Evolutionary conservation across 306 rosid species (phyloP), one percentile per base, ranked within the genome.

Genomic region (Castanea crenata): DNA sequence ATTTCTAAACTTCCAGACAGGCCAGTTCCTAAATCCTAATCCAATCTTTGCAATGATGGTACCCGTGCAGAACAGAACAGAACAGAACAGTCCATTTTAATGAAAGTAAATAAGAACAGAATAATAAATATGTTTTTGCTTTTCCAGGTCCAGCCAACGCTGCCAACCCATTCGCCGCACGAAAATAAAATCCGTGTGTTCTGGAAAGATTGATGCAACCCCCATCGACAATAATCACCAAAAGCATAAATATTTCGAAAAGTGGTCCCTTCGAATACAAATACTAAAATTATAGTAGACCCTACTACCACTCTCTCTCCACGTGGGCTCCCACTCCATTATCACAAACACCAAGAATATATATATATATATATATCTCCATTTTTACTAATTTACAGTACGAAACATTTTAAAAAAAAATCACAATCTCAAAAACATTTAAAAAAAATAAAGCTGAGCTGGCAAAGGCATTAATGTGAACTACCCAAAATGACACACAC

Each of bases 111-210:
- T n/a, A 58, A 3, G 0, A 8, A 10, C 2, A 25, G 27, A 25
- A 57, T 4, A 31, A 56, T 46, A 5, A 5, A 4, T 38, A 55
- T 78, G 59, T 20, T 38, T 65, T 81, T 63, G 52, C 31, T 19
- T 55, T 13, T 11, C 52, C 41, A 35, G 41, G 27, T 25, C n/a
- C 65, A 27, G 11, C 75, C 21, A 59, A 55, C 54, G 14, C 65
- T 19, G 11, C 75, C 21, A 59, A 55, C 54, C 87, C 49, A 79
- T 63, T 87, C 84, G 84, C 87, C 72, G 80, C 88, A 74, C 79
- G 55, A 67, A 76, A 62, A 27, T 5, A 49, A 29, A 81, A 68
- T 74, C 76, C 46, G 46, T 56, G 62, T 9, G 59, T 74, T 83
- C 76, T 78, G 69, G 71, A 79, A 83, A 76, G 83, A 61, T 79